These are phyloP conservation scores for Hypoxylon crocopeplum DNA, from an alignment of 495 filamentous ascomycete species.

Conservation along the genomic window DNA sequence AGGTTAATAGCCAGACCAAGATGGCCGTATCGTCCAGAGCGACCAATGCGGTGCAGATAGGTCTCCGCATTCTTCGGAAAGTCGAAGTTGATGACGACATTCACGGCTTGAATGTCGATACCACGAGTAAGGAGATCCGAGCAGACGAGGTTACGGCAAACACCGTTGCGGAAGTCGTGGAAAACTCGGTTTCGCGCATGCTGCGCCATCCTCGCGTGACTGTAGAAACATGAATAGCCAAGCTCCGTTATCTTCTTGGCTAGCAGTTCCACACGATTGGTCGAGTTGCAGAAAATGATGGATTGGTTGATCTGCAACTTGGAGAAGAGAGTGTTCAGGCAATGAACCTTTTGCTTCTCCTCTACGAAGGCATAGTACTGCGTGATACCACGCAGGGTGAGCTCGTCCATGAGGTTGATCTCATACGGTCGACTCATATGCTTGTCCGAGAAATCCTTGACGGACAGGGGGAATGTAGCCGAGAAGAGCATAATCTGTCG, in stretches of 20 bases:
- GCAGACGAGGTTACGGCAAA: constrained; percentile 97
- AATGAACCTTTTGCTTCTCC: constrained; percentile 99
- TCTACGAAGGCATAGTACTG: constrained; percentile 99
- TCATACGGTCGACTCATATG: constrained; percentile 96
- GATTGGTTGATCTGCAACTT: constrained; percentile 99
- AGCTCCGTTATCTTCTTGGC: constrained; percentile 99
- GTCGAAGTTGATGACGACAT: constrained; percentile 99
- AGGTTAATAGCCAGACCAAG: constrained; percentile 97
- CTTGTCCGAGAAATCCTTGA: constrained; percentile 98
- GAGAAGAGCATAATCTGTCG: constrained; percentile 99
- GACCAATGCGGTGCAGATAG: constrained; percentile 97
- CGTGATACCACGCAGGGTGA: constrained; percentile 96
- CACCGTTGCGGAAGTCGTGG: constrained; percentile 98
- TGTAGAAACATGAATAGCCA: constrained; percentile 99
- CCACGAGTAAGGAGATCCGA: constrained; percentile 97
- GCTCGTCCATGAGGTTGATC: constrained; percentile 99
- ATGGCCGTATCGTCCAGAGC: constrained; percentile 96
- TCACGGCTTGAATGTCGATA: constrained; percentile 99
- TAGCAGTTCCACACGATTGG: constrained; percentile 94
- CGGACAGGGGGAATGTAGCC: constrained; percentile 93
- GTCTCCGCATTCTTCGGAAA: constrained; percentile 99
- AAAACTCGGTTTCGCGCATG: constrained; percentile 97
- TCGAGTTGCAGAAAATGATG: constrained; percentile 99
- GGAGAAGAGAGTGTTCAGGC: constrained; percentile 97
- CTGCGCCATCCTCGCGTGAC: constrained; percentile 98